These are phyloP conservation scores for Ehretia macrophylla DNA, from an alignment of 257 asterid genomes.

Conservation along the genomic window DNA sequence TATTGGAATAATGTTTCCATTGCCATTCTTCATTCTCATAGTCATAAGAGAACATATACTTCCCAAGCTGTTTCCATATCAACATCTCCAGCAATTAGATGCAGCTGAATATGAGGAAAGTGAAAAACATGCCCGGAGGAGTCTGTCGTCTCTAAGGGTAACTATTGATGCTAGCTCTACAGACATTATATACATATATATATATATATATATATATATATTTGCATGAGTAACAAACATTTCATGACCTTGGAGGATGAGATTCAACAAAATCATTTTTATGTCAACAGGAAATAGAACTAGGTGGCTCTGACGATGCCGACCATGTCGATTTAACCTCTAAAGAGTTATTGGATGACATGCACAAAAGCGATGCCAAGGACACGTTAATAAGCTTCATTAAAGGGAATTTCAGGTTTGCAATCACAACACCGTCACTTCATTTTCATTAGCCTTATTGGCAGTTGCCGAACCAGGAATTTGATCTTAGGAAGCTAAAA, in stretches of 20 bases:
- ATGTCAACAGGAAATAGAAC: constrained; percentile 43
- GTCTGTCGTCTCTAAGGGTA: constrained; percentile 39
- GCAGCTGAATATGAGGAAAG: constrained; percentile 86
- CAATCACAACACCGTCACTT: too few relatives aligned
- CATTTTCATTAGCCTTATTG: too few relatives aligned
- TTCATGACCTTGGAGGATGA: not conserved
- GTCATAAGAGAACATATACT: constrained; percentile 68
- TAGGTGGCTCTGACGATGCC: constrained; percentile 24
- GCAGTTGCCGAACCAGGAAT: too few relatives aligned
- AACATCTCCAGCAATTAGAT: constrained; percentile 65
- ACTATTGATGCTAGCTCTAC: too few relatives aligned
- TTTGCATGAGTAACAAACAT: too few relatives aligned
- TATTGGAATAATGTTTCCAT: constrained; percentile 81
- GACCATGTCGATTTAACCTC: constrained; percentile 44
- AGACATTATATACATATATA: not conserved
- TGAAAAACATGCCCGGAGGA: constrained; percentile 36
- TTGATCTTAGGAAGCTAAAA: too few relatives aligned
- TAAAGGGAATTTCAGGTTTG: constrained; percentile 59
- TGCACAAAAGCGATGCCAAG: constrained; percentile 81
- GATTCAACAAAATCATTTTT: too few relatives aligned
- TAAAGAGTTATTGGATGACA: constrained; percentile 75
- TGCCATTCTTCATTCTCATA: constrained; percentile 73
- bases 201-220: too few relatives aligned
- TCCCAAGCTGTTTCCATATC: constrained; percentile 58
- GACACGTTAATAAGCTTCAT: constrained; percentile 65